These are phyloP conservation scores for Zygoascus flipseniorum DNA, from an alignment of 805 yeast species.

Conservation along the genomic window DNA sequence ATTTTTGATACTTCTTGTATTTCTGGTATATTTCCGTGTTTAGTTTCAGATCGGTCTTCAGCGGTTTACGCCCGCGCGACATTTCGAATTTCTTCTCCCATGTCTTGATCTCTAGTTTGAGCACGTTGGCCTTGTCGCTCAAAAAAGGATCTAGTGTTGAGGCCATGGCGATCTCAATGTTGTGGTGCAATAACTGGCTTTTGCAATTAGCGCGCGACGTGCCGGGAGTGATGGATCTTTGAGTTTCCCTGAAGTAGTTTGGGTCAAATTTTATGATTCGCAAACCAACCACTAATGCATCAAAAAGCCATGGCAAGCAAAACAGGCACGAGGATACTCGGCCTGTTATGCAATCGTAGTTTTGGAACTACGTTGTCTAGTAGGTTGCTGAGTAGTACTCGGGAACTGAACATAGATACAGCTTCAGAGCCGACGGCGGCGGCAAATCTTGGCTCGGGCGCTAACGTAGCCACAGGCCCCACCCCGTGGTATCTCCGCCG, in stretches of 20 bases:
- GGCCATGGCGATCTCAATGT: not conserved
- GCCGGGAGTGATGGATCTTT: too few relatives aligned
- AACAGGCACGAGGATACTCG: not conserved
- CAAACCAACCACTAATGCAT: not conserved
- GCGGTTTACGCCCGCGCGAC: slow-evolving; percentile 37
- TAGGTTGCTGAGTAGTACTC: too few relatives aligned
- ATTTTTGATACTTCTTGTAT: slow-evolving; percentile 18
- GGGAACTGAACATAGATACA: too few relatives aligned
- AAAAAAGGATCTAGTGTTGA: not conserved
- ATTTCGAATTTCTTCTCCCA: slow-evolving; percentile 46
- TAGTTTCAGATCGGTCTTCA: slow-evolving; percentile 38
- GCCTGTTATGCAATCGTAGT: not conserved
- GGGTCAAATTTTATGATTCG: not conserved
- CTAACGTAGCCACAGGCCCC: not conserved
- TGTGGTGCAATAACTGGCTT: too few relatives aligned
- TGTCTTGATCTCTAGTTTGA: slow-evolving; percentile 40
- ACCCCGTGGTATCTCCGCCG: not conserved
- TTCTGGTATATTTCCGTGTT: slow-evolving; percentile 19
- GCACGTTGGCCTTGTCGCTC: not conserved
- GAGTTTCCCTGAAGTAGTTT: not conserved
- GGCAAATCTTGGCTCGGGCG: not conserved
- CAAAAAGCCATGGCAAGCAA: not conserved
- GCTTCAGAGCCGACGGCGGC: too few relatives aligned
- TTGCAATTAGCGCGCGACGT: too few relatives aligned
- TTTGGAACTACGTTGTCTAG: too few relatives aligned